Base-by-base conservation (phyloP, 2,329 filamentous ascomycete species). In the Ceratocystis colombiana region DNA sequence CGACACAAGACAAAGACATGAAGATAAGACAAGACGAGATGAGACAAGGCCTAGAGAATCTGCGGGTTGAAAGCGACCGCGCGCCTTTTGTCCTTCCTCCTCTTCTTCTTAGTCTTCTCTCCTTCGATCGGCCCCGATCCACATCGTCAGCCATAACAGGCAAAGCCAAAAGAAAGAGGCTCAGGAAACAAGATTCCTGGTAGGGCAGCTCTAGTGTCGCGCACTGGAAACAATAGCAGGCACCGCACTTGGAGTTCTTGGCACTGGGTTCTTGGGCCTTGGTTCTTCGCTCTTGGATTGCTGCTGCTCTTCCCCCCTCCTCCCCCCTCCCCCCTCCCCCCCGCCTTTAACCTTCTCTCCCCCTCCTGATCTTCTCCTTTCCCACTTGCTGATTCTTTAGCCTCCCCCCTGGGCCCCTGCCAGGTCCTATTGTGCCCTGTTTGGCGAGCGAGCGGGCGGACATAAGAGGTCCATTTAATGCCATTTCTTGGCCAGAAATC, bases 381-480 rank as follows among this genome's bases (percentile, higher is more conserved):
- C 45, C 45, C 5, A 50, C 48, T 50, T 50, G 37, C 17, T 50
- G 48, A 50, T 50, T 53, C 8, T 53, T 53, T 25, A 53, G 48
- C 48, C n/a, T 50, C 37, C 37, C 37, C 37, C 37, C 37, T 10
- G 33, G 37, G 37, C 37, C 37, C 37, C 37, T 41, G 37, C 37
- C 37, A 41, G 37, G 37, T 3, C 37, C 37, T 41, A 41, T 41
- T 41, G 10, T 53, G 48, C 20, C 33, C 17, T 59, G 28, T 59
- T 37, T 17, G 17, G 53, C 37, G 37, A 12, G 37, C 37, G 10
- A 41, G 37, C 37, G 12, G 37, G 12, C 28, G 53, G 53, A 33
- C 53, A 59, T 59, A 59, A 33, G 53, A 53, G 25, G 53, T 22
- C 15, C 28, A 59, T 59, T 59, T 59, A 59, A 59, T 59, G 15